Conservation (phyloP, 2,329 filamentous ascomycete species). For the Fusarium abutilonis region DNA sequence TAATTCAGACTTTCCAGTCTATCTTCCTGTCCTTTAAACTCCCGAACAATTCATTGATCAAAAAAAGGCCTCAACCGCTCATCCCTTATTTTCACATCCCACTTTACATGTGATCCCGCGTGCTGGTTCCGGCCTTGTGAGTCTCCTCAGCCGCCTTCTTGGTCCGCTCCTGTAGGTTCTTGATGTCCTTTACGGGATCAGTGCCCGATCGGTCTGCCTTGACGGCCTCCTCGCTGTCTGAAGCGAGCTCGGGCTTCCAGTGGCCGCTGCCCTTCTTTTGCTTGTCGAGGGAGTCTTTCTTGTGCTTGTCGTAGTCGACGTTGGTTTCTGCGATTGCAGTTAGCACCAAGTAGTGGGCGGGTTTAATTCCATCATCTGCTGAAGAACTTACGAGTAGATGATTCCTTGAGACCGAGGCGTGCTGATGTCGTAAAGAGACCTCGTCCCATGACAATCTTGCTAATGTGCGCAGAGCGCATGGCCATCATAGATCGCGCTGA, state of each 20-base stretch:
- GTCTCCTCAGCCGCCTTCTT: slow-evolving; percentile 61
- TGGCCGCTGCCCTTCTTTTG: slow-evolving; percentile 74
- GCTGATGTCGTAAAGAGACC: slow-evolving; percentile 44
- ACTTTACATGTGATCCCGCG: slow-evolving; percentile 56
- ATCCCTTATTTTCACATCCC: slow-evolving; percentile 2
- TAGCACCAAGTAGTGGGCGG: background rate
- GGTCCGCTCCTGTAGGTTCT: slow-evolving; percentile 67
- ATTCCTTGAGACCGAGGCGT: slow-evolving; percentile 51
- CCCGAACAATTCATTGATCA: slow-evolving; percentile 12
- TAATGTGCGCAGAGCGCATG: slow-evolving; percentile 37
- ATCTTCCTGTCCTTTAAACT: slow-evolving; percentile 20
- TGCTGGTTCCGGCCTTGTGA: slow-evolving; percentile 60
- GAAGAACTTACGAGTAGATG: slow-evolving; percentile 48
- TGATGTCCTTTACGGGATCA: slow-evolving; percentile 52
- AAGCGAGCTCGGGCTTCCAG: slow-evolving; percentile 82
- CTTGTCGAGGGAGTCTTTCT: slow-evolving; percentile 70
- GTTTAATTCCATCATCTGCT: background rate
- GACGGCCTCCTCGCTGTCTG: slow-evolving; percentile 81
- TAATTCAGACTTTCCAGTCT: slow-evolving; percentile 17
- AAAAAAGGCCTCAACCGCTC: slow-evolving; percentile 4
- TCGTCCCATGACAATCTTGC: slow-evolving; percentile 40
- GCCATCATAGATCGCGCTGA: slow-evolving; percentile 38
- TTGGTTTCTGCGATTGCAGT: slow-evolving; percentile 46
- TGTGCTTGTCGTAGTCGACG: slow-evolving; percentile 65
- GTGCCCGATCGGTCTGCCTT: slow-evolving; percentile 67